phyloP scores from a whole-genome alignment of 768 basidiomycete species.

The Naematelia aurantialba region DNA sequence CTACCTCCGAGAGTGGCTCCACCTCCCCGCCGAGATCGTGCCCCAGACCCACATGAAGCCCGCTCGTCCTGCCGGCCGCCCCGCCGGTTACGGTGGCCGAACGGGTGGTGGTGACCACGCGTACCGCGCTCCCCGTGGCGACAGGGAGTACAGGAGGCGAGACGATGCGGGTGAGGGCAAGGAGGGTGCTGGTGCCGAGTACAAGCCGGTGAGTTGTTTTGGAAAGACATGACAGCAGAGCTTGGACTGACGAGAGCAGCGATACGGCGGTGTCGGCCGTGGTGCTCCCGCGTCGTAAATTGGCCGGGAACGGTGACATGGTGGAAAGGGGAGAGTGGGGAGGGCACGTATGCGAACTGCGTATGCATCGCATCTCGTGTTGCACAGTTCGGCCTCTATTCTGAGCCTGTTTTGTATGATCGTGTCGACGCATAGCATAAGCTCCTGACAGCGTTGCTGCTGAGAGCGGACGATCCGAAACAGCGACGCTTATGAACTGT shows the following conservation, averaged over 20 bases:
- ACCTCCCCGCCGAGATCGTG: conserved; percentile 92
- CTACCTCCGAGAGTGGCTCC: conserved; percentile 92
- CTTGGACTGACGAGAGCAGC: conserved; percentile 25
- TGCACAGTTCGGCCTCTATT: background rate
- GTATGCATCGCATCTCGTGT: background rate
- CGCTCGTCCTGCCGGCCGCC: conserved; percentile 71
- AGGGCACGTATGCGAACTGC: background rate
- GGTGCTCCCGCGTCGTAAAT: conserved; percentile 50
- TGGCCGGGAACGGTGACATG: background rate
- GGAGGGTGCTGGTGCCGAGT: conserved; percentile 79
- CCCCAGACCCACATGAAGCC: conserved; percentile 97
- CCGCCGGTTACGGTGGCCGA: conserved; percentile 62
- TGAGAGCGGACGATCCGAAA: too few relatives aligned
- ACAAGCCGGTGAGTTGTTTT: conserved; percentile 68
- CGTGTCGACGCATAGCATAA: too few relatives aligned
- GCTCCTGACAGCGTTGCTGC: too few relatives aligned
- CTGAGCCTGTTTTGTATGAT: too few relatives aligned
- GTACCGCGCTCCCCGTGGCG: conserved; percentile 41
- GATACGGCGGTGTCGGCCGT: conserved; percentile 51
- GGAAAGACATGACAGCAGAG: background rate
- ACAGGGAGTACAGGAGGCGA: conserved; percentile 73
- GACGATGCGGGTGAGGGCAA: conserved; percentile 68
- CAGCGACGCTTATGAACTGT: too few relatives aligned
- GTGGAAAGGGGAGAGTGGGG: background rate
- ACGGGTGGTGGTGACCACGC: conserved; percentile 54